Conservation (phyloP, 305 asterid species). For the Fraxinus nigra region DNA sequence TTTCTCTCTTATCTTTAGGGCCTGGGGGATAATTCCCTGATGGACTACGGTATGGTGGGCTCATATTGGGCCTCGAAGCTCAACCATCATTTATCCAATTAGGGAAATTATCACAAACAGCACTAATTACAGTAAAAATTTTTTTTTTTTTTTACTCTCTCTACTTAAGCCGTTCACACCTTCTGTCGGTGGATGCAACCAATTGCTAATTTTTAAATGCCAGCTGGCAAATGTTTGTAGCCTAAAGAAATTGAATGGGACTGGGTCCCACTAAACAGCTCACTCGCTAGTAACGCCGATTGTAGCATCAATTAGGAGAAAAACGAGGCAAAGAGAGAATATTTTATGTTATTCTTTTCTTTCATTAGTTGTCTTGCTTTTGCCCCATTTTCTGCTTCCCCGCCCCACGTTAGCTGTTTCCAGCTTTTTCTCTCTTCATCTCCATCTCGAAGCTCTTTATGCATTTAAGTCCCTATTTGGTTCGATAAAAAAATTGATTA, state of each 20-base stretch:
- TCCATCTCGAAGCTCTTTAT: background rate
- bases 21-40: too few relatives aligned
- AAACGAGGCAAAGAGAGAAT: background rate
- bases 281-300: too few relatives aligned
- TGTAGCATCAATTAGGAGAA: background rate
- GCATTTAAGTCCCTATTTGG: too few relatives aligned
- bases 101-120: too few relatives aligned
- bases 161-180: background rate
- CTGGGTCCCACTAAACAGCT: background rate
- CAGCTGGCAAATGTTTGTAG: background rate
- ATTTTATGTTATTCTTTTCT: background rate
- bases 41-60: too few relatives aligned
- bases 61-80: too few relatives aligned
- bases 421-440: conserved; percentile 4
- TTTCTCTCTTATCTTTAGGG: too few relatives aligned
- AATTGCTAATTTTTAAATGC: background rate
- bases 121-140: too few relatives aligned
- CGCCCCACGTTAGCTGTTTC: conserved; percentile 17
- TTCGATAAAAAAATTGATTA: too few relatives aligned
- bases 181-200: background rate
- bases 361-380: background rate
- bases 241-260: background rate
- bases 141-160: too few relatives aligned
- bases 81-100: too few relatives aligned
- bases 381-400: conserved; percentile 10